Evolutionary conservation across 768 basidiomycete species (phyloP).

Genomic region (Naganishia onofrii): DNA sequence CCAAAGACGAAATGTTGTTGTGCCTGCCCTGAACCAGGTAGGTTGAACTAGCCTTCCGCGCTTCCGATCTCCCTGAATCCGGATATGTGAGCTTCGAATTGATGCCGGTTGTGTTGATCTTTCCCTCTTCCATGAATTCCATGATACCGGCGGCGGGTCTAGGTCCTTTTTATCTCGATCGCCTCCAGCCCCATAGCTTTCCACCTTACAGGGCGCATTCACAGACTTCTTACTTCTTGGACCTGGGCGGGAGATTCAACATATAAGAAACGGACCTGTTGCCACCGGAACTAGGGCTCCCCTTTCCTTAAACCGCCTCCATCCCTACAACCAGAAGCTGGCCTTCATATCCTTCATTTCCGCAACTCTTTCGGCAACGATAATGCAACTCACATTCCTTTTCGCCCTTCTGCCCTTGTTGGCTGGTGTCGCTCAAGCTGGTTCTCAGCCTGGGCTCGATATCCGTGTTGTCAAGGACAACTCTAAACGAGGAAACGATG

Average conservation of each 20-base stretch:
- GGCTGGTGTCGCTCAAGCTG: slow-evolving; percentile 19
- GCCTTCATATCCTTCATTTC: slow-evolving; percentile 4
- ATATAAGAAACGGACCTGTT: not conserved
- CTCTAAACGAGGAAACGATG: slow-evolving; percentile 13
- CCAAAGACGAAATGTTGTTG: not conserved
- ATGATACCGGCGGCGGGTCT: not conserved
- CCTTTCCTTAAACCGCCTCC: not conserved
- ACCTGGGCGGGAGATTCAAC: not conserved
- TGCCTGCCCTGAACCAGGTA: not conserved
- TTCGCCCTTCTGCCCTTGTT: slow-evolving; percentile 20
- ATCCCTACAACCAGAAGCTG: slow-evolving; percentile 8
- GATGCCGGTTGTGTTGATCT: slow-evolving; percentile 4
- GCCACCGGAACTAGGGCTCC: not conserved
- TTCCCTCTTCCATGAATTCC: not conserved
- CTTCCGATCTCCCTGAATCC: not conserved
- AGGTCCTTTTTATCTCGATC: not conserved
- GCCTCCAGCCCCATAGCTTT: not conserved
- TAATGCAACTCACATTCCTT: slow-evolving; percentile 24
- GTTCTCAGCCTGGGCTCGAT: slow-evolving; percentile 1
- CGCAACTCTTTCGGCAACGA: not conserved
- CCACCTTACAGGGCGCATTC: too few species aligned
- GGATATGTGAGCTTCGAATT: not conserved
- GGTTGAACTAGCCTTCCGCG: not conserved
- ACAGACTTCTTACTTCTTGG: not conserved
- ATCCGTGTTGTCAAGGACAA: slow-evolving; percentile 23